Percentiles rank a stretch among this genome's conserved stretches.
These are phyloP conservation scores for Tolypocladium endophyticum DNA, from an alignment of 2,329 filamentous ascomycete species.

Conservation along the genomic window DNA sequence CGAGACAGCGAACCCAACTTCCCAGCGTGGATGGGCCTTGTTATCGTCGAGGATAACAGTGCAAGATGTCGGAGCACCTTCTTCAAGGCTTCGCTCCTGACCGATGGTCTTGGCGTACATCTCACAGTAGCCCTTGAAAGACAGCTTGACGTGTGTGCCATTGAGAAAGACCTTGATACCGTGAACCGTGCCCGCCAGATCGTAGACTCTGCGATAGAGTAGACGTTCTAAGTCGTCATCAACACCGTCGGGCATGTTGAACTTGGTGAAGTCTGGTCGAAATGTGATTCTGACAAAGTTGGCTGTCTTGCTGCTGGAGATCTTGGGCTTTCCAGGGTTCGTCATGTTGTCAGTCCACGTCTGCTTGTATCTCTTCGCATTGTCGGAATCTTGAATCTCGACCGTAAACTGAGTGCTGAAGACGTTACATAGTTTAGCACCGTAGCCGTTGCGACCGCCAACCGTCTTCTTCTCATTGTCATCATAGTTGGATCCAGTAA, in stretches of 20 bases:
- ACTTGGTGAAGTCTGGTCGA: constrained; percentile 78
- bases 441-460: constrained; percentile 95
- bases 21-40: constrained; percentile 72
- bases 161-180: constrained; percentile 83
- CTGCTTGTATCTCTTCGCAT: constrained; percentile 90
- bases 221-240: constrained; percentile 90
- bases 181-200: constrained; percentile 82
- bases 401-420: constrained; percentile 89
- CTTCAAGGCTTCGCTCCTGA: constrained; percentile 59
- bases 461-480: constrained; percentile 91
- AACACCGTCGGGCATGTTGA: constrained; percentile 75
- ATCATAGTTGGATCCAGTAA: constrained; percentile 96
- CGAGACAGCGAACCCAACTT: constrained; percentile 91
- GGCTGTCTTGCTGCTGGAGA: constrained; percentile 58
- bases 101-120: constrained; percentile 96
- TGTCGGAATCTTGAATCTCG: constrained; percentile 77
- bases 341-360: constrained; percentile 95
- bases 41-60: constrained; percentile 75
- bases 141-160: constrained; percentile 68
- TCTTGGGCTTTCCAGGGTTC: constrained; percentile 85
- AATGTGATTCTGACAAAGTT: constrained; percentile 93
- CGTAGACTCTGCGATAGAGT: constrained; percentile 85
- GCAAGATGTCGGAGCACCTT: constrained; percentile 51
- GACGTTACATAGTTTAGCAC: constrained; percentile 96
- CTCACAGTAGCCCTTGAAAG: constrained; percentile 91